Conservation (phyloP, 495 filamentous ascomycete genomes). For the Podospora pseudopauciseta region DNA sequence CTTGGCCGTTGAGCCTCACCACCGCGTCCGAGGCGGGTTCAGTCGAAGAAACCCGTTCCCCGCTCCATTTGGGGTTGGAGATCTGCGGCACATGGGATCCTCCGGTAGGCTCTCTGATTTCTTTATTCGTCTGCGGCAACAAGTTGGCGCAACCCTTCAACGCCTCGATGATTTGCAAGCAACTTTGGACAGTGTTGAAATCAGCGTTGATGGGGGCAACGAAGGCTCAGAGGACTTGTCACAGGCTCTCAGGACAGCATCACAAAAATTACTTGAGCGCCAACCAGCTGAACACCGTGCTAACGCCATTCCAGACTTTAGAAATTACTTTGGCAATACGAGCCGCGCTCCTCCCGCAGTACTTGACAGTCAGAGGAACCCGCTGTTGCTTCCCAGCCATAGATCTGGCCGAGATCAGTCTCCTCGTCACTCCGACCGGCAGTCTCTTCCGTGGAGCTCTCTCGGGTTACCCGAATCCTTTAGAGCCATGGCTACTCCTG, state of each 20-base stretch:
- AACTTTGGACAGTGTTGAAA: not conserved
- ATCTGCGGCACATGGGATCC: conserved; percentile 39
- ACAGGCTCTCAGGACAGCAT: not conserved
- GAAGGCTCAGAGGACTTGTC: not conserved
- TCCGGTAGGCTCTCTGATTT: conserved; percentile 33
- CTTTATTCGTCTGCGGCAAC: not conserved
- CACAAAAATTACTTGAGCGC: not conserved
- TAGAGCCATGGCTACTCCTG: conserved; percentile 16
- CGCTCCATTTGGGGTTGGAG: conserved; percentile 43
- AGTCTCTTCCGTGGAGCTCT: conserved; percentile 32
- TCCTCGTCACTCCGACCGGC: conserved; percentile 30
- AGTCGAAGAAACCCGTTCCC: conserved; percentile 34
- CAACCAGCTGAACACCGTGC: not conserved
- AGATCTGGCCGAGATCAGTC: conserved; percentile 36
- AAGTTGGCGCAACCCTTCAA: not conserved
- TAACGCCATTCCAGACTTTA: conserved; percentile 36
- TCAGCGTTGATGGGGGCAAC: not conserved
- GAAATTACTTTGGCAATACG: conserved; percentile 33
- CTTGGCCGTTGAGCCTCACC: conserved; percentile 38
- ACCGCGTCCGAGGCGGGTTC: conserved; percentile 31
- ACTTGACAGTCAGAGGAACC: conserved; percentile 77
- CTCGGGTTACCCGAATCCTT: conserved; percentile 6
- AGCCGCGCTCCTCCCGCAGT: conserved; percentile 21
- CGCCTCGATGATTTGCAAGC: not conserved
- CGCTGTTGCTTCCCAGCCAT: conserved; percentile 55